These are phyloP conservation scores for Helminthosporium solani DNA, from an alignment of 2,329 filamentous ascomycete species.

Conservation along the genomic window DNA sequence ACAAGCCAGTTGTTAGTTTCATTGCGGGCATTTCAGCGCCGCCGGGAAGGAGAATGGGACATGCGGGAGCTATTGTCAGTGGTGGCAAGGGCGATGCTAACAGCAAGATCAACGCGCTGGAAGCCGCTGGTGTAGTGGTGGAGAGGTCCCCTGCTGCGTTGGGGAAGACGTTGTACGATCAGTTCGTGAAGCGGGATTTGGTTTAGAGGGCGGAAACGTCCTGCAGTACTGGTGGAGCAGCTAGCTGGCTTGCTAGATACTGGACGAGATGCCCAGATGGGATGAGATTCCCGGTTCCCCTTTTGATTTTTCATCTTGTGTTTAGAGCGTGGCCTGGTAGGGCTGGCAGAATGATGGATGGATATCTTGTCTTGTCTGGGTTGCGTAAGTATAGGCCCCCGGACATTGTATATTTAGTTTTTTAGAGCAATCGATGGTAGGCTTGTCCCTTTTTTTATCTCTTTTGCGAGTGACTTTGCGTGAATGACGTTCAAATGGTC, in stretches of 20 bases:
- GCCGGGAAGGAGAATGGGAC: conserved; percentile 94
- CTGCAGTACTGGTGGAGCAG: too few species aligned
- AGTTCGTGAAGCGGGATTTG: conserved; percentile 95
- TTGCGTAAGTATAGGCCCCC: too few species aligned
- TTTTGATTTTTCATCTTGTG: conserved; percentile 19
- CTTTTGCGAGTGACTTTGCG: too few species aligned
- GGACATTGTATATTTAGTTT: conserved; percentile 41
- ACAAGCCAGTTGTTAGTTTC: conserved; percentile 97
- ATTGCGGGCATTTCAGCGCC: conserved; percentile 98
- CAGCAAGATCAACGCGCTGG: conserved; percentile 94
- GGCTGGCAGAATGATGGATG: conserved; percentile 18
- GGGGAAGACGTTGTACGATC: conserved; percentile 89
- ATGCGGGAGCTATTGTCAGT: conserved; percentile 96
- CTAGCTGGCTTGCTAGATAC: too few species aligned
- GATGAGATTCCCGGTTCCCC: conserved; percentile 9
- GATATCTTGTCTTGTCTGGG: too few species aligned
- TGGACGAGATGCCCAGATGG: too few species aligned
- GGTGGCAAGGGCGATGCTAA: conserved; percentile 97
- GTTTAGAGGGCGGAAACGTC: conserved; percentile 67
- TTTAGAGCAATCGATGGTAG: conserved; percentile 34
- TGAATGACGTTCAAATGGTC: too few species aligned
- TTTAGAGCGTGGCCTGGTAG: conserved; percentile 23
- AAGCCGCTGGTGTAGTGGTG: conserved; percentile 90
- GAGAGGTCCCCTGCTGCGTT: conserved; percentile 79
- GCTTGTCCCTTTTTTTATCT: too few species aligned